Conservation (phyloP, 768 basidiomycete genomes). For the Lentinula sp. region DNA sequence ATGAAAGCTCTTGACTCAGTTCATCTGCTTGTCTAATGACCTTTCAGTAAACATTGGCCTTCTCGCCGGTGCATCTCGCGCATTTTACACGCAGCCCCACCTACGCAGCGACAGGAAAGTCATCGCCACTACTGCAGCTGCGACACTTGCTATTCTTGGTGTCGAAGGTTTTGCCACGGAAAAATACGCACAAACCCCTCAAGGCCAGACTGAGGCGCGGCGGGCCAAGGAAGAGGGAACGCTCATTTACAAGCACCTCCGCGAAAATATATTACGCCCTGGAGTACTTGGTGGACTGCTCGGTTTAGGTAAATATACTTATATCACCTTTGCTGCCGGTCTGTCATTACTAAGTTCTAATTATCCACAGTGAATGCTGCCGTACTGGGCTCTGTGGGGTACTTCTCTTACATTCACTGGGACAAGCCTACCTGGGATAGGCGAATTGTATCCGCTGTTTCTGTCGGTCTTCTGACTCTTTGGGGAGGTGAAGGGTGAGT, state of each 20-base stretch:
- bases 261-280: slow-evolving; percentile 55
- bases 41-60: slow-evolving; percentile 65
- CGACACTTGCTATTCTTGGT: slow-evolving; percentile 50
- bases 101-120: slow-evolving; percentile 51
- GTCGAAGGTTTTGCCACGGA: slow-evolving; percentile 61
- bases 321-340: not conserved
- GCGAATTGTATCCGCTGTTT: slow-evolving; percentile 48
- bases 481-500: slow-evolving; percentile 66
- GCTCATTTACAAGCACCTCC: slow-evolving; percentile 43
- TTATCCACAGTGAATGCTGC: slow-evolving; percentile 51
- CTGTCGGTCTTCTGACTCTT: slow-evolving; percentile 53
- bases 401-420: slow-evolving; percentile 62
- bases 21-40: not conserved
- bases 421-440: slow-evolving; percentile 59
- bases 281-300: slow-evolving; percentile 60
- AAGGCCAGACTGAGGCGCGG: slow-evolving; percentile 50
- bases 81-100: slow-evolving; percentile 55
- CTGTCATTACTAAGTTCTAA: not conserved
- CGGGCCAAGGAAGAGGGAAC: slow-evolving; percentile 54
- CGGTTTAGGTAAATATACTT: slow-evolving; percentile 50
- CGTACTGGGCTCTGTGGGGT: slow-evolving; percentile 57
- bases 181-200: slow-evolving; percentile 50
- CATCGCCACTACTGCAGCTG: slow-evolving; percentile 46
- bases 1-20: slow-evolving; percentile 14
- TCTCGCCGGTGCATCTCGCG: slow-evolving; percentile 53